phyloP scores from a whole-genome alignment of 805 yeast genomes.

The Starmerella cellae region DNA sequence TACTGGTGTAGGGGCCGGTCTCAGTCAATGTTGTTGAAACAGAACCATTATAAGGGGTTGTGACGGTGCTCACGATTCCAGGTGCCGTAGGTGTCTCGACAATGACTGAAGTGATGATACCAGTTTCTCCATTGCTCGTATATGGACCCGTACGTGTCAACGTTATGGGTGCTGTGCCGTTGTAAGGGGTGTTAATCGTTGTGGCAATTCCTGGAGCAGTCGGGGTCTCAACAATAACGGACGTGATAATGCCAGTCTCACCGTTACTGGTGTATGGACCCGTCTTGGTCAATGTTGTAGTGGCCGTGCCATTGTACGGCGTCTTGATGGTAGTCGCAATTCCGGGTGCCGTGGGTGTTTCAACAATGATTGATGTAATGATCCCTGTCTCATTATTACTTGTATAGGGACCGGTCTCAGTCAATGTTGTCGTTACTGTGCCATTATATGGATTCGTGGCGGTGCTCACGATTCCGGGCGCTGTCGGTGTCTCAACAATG shows the following conservation, averaged over 20 bases:
- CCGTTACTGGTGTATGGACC: conserved; percentile 4
- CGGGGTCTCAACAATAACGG: conserved; percentile 2
- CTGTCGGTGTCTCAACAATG: neutral
- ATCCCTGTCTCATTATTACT: neutral
- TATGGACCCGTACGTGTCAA: conserved; percentile 4
- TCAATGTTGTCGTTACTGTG: neutral
- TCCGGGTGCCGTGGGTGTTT: conserved; percentile 2
- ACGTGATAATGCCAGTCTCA: conserved; percentile 1
- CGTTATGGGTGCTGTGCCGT: neutral
- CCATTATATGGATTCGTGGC: neutral
- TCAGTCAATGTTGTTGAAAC: conserved; percentile 1
- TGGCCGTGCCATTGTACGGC: no score
- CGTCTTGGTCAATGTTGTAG: conserved; percentile 3
- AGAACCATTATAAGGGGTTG: conserved; percentile 3
- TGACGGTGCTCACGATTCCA: neutral
- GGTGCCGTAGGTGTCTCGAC: conserved; percentile 4
- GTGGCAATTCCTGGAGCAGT: conserved; percentile 3
- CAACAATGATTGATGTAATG: neutral
- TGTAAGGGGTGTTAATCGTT: neutral
- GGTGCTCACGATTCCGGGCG: neutral
- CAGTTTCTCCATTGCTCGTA: conserved; percentile 1
- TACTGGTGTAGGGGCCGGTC: conserved; percentile 4
- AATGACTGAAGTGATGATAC: neutral
- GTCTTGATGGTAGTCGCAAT: no score
- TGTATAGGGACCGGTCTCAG: neutral